Evolutionary conservation across 352 stramenopile genomes (phyloP).

Genomic region (Phytophthora crassamura): DNA sequence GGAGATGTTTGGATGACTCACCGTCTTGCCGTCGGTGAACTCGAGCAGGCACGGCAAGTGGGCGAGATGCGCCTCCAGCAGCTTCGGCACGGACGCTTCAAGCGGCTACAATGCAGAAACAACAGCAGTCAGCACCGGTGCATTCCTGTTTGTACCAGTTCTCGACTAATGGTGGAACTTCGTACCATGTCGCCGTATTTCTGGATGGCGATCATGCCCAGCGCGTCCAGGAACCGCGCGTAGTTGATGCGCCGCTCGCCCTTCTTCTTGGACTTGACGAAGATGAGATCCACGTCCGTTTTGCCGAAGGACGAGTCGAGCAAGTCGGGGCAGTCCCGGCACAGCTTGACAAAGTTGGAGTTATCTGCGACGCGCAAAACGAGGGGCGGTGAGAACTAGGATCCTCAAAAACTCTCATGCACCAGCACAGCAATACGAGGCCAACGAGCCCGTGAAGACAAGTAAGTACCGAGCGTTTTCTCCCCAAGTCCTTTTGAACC

Average conservation of each 20-base stretch:
- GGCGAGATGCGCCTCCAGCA: slow-evolving; percentile 71
- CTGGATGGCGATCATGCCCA: slow-evolving; percentile 85
- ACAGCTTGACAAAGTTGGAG: slow-evolving; percentile 88
- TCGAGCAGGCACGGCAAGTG: slow-evolving; percentile 70
- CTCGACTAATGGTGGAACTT: background rate
- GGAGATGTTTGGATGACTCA: slow-evolving; percentile 11
- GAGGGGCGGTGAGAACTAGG: no score
- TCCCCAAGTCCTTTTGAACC: slow-evolving; percentile 66
- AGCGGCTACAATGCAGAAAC: slow-evolving; percentile 43
- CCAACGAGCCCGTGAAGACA: background rate
- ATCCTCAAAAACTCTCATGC: no score
- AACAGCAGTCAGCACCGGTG: background rate
- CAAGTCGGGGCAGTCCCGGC: slow-evolving; percentile 73
- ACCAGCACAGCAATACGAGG: no score
- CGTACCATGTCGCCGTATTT: slow-evolving; percentile 82
- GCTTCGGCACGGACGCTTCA: slow-evolving; percentile 64
- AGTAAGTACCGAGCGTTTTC: slow-evolving; percentile 64
- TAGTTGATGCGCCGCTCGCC: slow-evolving; percentile 86
- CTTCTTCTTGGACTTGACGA: slow-evolving; percentile 89
- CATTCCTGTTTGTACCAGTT: background rate
- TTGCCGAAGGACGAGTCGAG: slow-evolving; percentile 62
- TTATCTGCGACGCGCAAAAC: slow-evolving; percentile 53
- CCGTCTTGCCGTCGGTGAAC: slow-evolving; percentile 65
- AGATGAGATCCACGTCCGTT: slow-evolving; percentile 89
- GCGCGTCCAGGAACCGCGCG: slow-evolving; percentile 80